Conservation (phyloP, 768 basidiomycete species). For the Tylopilus subfusipes region DNA sequence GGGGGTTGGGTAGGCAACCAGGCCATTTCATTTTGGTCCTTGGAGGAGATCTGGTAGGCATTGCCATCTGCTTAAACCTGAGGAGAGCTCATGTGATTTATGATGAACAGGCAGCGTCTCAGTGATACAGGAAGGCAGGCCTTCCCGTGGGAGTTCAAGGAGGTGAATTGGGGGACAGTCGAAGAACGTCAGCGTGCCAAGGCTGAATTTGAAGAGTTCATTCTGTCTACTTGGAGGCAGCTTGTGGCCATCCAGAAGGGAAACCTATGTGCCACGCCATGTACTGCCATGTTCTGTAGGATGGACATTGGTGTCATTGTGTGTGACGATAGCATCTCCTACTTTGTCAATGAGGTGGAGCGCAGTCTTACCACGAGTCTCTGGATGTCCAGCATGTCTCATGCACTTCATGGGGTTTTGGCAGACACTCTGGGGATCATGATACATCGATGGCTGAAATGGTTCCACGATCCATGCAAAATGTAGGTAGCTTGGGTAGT, state of each 20-base stretch:
- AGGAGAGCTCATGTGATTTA: no score
- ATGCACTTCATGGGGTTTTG: background rate
- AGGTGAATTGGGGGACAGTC: no score
- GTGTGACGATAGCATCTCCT: background rate
- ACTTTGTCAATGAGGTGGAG: background rate
- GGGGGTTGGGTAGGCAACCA: background rate
- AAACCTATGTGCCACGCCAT: background rate
- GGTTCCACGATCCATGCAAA: no score
- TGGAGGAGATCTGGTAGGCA: background rate
- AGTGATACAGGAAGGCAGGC: no score
- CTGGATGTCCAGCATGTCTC: background rate
- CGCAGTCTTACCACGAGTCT: background rate
- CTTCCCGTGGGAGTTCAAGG: no score
- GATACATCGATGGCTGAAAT: no score
- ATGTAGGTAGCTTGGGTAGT: no score
- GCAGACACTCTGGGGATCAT: background rate
- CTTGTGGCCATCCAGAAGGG: background rate
- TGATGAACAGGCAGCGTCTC: no score
- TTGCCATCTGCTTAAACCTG: no score
- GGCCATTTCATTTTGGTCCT: background rate
- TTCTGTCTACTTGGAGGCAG: background rate
- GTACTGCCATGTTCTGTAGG: background rate
- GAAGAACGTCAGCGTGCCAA: background rate
- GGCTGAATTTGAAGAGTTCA: background rate
- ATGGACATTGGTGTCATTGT: background rate